A percentile compares a stretch with the other conserved stretches of the same genome.
These are phyloP conservation scores for Suillus paluster DNA, from an alignment of 768 basidiomycete genomes.

Conservation along the genomic window DNA sequence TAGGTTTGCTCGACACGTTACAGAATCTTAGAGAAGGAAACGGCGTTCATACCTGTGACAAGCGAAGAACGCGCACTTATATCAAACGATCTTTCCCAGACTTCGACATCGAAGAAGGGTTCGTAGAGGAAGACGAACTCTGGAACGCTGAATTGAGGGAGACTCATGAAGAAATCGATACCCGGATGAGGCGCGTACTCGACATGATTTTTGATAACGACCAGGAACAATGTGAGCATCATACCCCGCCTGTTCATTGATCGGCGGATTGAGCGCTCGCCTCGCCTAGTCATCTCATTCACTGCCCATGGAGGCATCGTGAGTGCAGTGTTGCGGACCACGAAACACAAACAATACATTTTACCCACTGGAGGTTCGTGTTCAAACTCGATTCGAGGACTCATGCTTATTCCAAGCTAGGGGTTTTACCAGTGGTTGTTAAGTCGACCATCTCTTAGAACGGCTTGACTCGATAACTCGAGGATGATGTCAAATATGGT, in stretches of 20 bases:
- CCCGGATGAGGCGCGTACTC: constrained; percentile 54
- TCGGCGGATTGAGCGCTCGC: neutral
- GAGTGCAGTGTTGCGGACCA: constrained; percentile 52
- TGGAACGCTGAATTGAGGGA: constrained; percentile 65
- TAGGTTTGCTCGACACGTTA: neutral
- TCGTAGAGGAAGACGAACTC: constrained; percentile 65
- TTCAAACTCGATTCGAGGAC: neutral
- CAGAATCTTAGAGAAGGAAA: constrained; percentile 72
- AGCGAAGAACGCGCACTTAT: constrained; percentile 52
- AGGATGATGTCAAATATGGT: neutral
- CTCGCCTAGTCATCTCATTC: constrained; percentile 59
- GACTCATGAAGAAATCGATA: constrained; percentile 46
- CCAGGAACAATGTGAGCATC: constrained; percentile 49
- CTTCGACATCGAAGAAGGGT: constrained; percentile 58
- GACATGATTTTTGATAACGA: constrained; percentile 58
- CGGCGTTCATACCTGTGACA: constrained; percentile 75
- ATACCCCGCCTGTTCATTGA: neutral
- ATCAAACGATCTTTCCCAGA: constrained; percentile 52
- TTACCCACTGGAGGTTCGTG: constrained; percentile 68
- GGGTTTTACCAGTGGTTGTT: constrained; percentile 31
- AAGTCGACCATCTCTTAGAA: constrained; percentile 12
- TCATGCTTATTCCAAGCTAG: constrained; percentile 17
- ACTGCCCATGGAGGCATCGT: constrained; percentile 71
- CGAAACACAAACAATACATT: constrained; percentile 48
- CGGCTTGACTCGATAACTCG: neutral